Conservation (phyloP, 345 rosid species). For the Pugionium cornutum region DNA sequence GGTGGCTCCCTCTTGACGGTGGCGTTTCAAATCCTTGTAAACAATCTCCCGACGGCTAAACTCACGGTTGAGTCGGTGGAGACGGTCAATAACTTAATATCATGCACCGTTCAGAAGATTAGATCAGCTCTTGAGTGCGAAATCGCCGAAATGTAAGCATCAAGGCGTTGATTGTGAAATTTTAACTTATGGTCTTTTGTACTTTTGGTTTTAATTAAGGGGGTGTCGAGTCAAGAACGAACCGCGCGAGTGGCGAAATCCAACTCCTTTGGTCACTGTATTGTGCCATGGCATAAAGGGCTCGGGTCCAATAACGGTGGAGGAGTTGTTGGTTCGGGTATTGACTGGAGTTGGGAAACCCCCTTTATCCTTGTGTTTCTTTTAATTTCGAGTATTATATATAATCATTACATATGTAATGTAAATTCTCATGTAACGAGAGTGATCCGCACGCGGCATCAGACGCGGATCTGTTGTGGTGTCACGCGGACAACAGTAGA, state of each 20-base stretch:
- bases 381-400: not conserved
- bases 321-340: constrained; percentile 99
- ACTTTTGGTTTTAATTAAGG: constrained; percentile 15
- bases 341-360: constrained; percentile 86
- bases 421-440: constrained; percentile 8
- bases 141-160: constrained; percentile 1
- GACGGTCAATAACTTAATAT: constrained; percentile 69
- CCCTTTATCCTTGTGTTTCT: constrained; percentile 20
- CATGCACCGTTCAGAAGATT: constrained; percentile 80
- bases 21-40: constrained; percentile 79
- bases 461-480: constrained; percentile 26
- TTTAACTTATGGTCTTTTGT: constrained; percentile 6
- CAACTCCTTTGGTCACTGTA: constrained; percentile 61
- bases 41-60: constrained; percentile 75
- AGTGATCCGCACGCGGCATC: constrained; percentile 20
- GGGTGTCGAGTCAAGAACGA: constrained; percentile 99
- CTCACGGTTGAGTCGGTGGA: constrained; percentile 79
- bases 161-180: not conserved
- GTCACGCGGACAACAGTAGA: too few relatives aligned
- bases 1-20: constrained; percentile 79
- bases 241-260: constrained; percentile 64
- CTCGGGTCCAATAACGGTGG: constrained; percentile 28
- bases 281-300: not conserved
- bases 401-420: not conserved
- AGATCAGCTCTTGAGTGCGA: constrained; percentile 54